These are phyloP conservation scores for Orbilia javanica DNA, from an alignment of 2,329 filamentous ascomycete species.

Conservation along the genomic window DNA sequence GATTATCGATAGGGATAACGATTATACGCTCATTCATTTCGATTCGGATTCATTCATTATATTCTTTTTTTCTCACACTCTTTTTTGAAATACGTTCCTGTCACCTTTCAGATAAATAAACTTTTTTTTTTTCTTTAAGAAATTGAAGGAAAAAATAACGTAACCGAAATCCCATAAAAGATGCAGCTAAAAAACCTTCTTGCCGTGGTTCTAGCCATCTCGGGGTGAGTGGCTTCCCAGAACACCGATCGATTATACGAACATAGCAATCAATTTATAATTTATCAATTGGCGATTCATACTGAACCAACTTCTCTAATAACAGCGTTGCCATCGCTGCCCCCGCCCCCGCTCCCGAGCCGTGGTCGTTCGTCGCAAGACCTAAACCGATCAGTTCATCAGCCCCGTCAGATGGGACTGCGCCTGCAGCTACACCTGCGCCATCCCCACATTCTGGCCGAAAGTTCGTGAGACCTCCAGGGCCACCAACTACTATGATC, in stretches of 20 bases:
- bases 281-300: not conserved
- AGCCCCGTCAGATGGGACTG: not conserved
- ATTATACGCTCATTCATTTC: not conserved
- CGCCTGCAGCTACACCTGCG: not conserved
- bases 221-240: not conserved
- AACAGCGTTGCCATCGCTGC: slow-evolving; percentile 1
- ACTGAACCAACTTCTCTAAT: not conserved
- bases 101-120: not conserved
- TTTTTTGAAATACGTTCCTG: not conserved
- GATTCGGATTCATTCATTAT: slow-evolving; percentile 17
- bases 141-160: not conserved
- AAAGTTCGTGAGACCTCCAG: not conserved
- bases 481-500: not conserved
- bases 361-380: not conserved
- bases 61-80: not conserved
- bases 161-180: not conserved
- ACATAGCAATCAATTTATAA: no score
- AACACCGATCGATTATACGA: no score
- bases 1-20: slow-evolving; percentile 4
- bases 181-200: slow-evolving; percentile 17
- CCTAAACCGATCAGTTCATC: not conserved
- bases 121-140: not conserved
- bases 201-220: slow-evolving; percentile 7
- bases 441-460: not conserved
- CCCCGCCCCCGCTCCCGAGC: no score